Conservation (phyloP, 495 filamentous ascomycete genomes). For the Neurospora tetraspora region DNA sequence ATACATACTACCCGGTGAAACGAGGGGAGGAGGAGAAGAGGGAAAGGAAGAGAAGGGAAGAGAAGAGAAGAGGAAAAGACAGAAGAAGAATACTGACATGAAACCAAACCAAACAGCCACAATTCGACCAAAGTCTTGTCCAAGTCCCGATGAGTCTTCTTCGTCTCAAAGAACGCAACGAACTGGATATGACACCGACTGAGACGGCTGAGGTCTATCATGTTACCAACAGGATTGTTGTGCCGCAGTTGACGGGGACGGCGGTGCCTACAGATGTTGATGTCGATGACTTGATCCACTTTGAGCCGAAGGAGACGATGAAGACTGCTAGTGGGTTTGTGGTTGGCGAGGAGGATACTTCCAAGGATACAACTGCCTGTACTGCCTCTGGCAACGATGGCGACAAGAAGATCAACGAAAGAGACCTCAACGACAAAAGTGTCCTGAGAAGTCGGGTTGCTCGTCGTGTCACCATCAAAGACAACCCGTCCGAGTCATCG, state of each 20-base stretch:
- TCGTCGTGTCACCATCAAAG: not conserved
- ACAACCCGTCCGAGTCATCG: not conserved
- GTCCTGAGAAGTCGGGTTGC: not conserved
- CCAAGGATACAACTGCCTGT: not conserved
- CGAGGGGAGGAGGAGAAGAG: not conserved
- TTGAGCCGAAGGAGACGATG: not conserved
- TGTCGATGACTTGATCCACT: not conserved
- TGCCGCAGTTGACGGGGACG: not conserved
- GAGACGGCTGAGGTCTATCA: not conserved
- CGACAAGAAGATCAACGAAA: too few relatives aligned
- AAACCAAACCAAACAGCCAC: not conserved
- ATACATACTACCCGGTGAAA: not conserved
- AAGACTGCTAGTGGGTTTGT: not conserved
- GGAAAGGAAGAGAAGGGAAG: not conserved
- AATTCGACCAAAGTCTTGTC: not conserved
- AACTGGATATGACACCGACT: not conserved
- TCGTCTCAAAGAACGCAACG: not conserved
- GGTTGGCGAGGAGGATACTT: not conserved
- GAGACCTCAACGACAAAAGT: not conserved
- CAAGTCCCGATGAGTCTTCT: not conserved
- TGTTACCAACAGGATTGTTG: not conserved
- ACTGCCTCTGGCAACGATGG: not conserved
- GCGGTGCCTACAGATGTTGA: not conserved
- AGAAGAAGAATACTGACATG: not conserved
- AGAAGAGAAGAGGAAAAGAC: not conserved